Evolutionary conservation across 441 rosid genomes (phyloP).

Genomic region (Adansonia grandidieri): DNA sequence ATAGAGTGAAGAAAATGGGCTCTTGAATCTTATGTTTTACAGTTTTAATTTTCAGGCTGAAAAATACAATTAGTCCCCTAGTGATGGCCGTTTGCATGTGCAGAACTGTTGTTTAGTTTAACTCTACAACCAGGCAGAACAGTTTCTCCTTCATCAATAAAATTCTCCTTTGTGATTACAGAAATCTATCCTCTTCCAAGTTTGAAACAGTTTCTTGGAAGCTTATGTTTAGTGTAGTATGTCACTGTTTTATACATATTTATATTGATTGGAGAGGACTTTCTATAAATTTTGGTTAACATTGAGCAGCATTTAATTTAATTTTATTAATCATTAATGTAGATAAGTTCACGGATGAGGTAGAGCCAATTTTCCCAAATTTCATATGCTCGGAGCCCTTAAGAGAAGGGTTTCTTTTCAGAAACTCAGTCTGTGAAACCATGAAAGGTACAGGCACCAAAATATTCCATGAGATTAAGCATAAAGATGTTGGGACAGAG

Average conservation of each 20-base stretch:
- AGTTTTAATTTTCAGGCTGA: neutral
- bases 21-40: neutral
- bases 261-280: conserved; percentile 4
- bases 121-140: neutral
- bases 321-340: conserved; percentile 16
- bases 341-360: conserved; percentile 84
- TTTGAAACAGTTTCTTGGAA: neutral
- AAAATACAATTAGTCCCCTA: neutral
- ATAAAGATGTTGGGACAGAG: conserved; percentile 82
- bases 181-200: neutral
- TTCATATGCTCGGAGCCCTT: conserved; percentile 56
- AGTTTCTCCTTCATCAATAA: neutral
- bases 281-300: conserved; percentile 1
- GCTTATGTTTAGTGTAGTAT: neutral
- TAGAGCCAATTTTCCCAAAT: conserved; percentile 55
- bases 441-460: conserved; percentile 58
- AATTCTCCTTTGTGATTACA: neutral
- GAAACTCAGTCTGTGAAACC: conserved; percentile 47
- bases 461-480: conserved; percentile 41
- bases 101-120: neutral
- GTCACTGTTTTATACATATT: neutral
- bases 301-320: conserved; percentile 5
- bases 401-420: conserved; percentile 78
- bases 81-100: neutral
- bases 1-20: neutral